Percentiles rank a stretch among this genome's conserved stretches.
phyloP scores from a whole-genome alignment of 2,329 filamentous ascomycete genomes.

The Hirsutella thompsonii region DNA sequence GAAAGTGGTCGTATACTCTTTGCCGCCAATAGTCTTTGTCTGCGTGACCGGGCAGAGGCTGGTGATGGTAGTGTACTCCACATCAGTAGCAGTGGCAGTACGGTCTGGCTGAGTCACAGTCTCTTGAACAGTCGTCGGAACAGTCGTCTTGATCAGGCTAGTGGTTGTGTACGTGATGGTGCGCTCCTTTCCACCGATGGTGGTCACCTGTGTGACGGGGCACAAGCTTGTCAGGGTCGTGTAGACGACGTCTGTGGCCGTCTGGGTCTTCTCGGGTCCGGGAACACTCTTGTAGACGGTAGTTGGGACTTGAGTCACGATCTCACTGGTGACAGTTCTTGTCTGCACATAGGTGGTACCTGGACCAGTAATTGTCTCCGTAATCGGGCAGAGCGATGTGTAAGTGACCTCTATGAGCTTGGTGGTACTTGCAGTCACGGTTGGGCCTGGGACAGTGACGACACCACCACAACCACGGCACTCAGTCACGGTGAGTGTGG shows the following conservation, averaged over 20 bases:
- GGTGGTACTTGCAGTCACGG: conserved; percentile 16
- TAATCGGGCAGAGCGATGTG: conserved; percentile 22
- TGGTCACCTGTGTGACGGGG: conserved; percentile 24
- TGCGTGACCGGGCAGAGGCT: conserved; percentile 26
- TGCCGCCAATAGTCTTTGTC: conserved; percentile 15
- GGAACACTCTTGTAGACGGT: conserved; percentile 17
- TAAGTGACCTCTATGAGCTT: conserved; percentile 23
- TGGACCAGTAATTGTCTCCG: conserved; percentile 20
- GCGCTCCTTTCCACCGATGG: conserved; percentile 10
- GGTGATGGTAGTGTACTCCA: conserved; percentile 28
- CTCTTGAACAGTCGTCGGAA: conserved; percentile 15
- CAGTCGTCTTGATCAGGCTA: conserved; percentile 13
- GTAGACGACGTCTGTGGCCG: conserved; percentile 20
- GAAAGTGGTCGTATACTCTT: conserved; percentile 9
- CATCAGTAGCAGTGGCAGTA: conserved; percentile 19
- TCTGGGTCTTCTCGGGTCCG: conserved; percentile 16
- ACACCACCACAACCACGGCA: conserved; percentile 23
- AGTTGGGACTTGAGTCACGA: conserved; percentile 16
- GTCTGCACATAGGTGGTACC: conserved; percentile 17
- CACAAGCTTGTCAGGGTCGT: conserved; percentile 29
- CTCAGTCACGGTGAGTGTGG: conserved; percentile 27
- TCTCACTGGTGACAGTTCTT: conserved; percentile 11
- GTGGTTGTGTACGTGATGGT: conserved; percentile 12
- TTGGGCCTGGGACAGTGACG: conserved; percentile 23
- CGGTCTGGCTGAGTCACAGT: conserved; percentile 17